Conservation (phyloP, 2,329 filamentous ascomycete species). For the Rhytidhysteron rufulum region DNA sequence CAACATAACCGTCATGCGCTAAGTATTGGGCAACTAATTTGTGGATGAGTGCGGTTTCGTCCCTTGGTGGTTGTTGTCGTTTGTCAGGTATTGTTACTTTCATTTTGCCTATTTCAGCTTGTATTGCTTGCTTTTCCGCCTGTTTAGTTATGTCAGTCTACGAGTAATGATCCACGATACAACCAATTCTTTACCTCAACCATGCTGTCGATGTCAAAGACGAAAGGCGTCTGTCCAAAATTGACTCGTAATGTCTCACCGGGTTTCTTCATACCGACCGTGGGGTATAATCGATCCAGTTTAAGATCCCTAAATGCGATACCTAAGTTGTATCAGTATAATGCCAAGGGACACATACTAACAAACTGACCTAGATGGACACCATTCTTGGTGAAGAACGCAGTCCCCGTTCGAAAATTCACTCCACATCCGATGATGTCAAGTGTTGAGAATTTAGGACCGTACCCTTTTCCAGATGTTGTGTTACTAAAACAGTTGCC, state of each 20-base stretch:
- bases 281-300: slow-evolving; percentile 62
- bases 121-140: slow-evolving; percentile 31
- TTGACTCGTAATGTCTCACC: slow-evolving; percentile 58
- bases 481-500: slow-evolving; percentile 60
- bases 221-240: slow-evolving; percentile 70
- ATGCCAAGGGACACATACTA: not conserved
- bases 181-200: slow-evolving; percentile 74
- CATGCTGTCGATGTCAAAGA: slow-evolving; percentile 86
- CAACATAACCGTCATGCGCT: slow-evolving; percentile 91
- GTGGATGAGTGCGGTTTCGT: slow-evolving; percentile 77
- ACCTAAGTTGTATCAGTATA: slow-evolving; percentile 45
- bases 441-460: slow-evolving; percentile 55
- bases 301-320: slow-evolving; percentile 66
- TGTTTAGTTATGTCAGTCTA: too few species aligned
- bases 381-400: slow-evolving; percentile 66
- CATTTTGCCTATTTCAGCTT: slow-evolving; percentile 25
- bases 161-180: too few species aligned
- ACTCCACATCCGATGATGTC: slow-evolving; percentile 64
- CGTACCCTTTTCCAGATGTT: slow-evolving; percentile 55
- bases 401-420: slow-evolving; percentile 58
- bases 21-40: slow-evolving; percentile 83
- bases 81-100: slow-evolving; percentile 15
- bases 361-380: slow-evolving; percentile 49
- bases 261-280: slow-evolving; percentile 63
- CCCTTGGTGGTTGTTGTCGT: slow-evolving; percentile 52